Evolutionary conservation across 768 basidiomycete genomes (phyloP), one percentile per base, ranked within the genome.

Genomic region (Hydnum rufescens): DNA sequence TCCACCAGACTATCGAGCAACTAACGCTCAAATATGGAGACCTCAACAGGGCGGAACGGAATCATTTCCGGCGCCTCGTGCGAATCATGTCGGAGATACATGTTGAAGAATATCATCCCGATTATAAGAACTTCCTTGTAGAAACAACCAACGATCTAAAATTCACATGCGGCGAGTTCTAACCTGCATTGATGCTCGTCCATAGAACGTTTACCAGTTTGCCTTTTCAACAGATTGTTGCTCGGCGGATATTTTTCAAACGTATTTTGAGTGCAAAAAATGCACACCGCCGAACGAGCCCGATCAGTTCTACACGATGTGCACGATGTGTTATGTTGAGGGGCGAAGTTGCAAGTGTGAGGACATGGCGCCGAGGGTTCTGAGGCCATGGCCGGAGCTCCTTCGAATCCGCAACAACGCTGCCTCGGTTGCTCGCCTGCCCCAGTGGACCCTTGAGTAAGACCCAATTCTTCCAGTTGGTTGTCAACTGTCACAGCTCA

Each of bases 191-290:
- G 19, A 8, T 39, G 19, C 34, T n/a, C n/a, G n/a, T n/a, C 34
- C 34, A 8, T 39, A 39, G 8, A 8, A 39, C 34, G 19, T 39
- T 19, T 39, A 19, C 8, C 34, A 8, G 8, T 8, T 39, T 8
- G 34, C 34, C 19, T 8, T 39, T 19, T 19, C 67, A 4, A 88
- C 86, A 59, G 84, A 88, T 60, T 87, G 84, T 61, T 89, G 86
- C 58, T 78, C 76, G 18, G 74, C 74, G 2, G 86, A 89, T 59
- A 74, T 89, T 54, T 88, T 87, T 57, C 78, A 84, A 57, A 78
- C 79, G 55, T 86, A 78, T 61, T 82, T 88, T 56, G 77, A 82
- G 61, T 88, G 85, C 60, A 60, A 61, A 1, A 54, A 57, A 0
- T 82, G 82, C 58, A 63, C 65, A 36, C 26, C 43, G 44, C 19